phyloP scores from a whole-genome alignment of 148 eudicot genomes.

The Amaranthus hypochondriacus region DNA sequence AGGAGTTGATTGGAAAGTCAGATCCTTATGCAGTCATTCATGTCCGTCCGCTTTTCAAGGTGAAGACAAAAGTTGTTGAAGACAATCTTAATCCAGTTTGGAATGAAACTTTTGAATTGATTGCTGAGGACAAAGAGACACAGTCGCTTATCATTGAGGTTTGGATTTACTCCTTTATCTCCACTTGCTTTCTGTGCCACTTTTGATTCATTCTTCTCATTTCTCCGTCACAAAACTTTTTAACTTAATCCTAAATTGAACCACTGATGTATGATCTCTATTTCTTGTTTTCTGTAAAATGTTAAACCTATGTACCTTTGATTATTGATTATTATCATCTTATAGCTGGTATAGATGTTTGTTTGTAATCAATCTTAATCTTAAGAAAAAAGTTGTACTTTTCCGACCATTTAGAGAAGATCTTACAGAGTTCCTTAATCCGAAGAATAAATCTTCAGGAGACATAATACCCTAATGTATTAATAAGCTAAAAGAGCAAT shows the following conservation, averaged over 20 bases:
- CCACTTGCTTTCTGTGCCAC: background rate
- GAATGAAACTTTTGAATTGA: conserved; percentile 79
- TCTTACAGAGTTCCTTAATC: background rate
- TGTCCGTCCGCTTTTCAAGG: conserved; percentile 79
- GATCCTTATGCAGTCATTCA: conserved; percentile 76
- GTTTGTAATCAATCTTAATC: background rate
- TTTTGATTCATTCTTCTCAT: background rate
- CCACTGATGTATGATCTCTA: background rate
- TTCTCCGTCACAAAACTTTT: background rate
- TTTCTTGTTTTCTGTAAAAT: background rate
- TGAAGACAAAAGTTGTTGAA: conserved; percentile 71
- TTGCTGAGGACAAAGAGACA: conserved; percentile 95
- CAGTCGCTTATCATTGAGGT: conserved; percentile 84
- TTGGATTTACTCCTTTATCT: conserved; percentile 16
- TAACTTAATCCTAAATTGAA: background rate
- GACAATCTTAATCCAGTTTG: conserved; percentile 91
- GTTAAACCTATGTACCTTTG: background rate
- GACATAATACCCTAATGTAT: conserved; percentile 10
- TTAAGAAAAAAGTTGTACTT: background rate
- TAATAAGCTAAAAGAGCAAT: background rate
- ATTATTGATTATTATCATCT: background rate
- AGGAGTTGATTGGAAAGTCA: conserved; percentile 91
- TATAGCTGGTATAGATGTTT: background rate
- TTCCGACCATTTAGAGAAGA: background rate
- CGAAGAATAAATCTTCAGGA: background rate